Percentiles rank a stretch among this genome's conserved stretches.
phyloP scores from a whole-genome alignment of 805 yeast genomes.

The Candida sphagnicola region DNA sequence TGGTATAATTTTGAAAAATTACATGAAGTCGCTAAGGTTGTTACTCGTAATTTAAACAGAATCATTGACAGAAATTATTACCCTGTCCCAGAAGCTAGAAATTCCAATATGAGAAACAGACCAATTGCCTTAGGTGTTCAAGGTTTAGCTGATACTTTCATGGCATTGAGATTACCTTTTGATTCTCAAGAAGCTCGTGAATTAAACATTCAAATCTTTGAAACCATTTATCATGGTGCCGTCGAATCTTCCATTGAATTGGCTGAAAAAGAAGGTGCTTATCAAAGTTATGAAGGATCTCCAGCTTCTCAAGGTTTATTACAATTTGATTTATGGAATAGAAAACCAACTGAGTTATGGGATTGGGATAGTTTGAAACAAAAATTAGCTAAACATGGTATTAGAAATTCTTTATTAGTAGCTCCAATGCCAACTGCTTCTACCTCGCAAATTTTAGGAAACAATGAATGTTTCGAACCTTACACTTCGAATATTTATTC shows the following conservation, averaged over 20 bases:
- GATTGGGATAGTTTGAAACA: constrained; percentile 57
- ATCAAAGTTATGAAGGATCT: constrained; percentile 50
- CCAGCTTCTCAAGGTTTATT: constrained; percentile 57
- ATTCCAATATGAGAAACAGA: constrained; percentile 54
- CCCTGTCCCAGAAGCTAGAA: constrained; percentile 53
- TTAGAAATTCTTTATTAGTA: constrained; percentile 56
- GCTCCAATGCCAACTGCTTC: constrained; percentile 72
- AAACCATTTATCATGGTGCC: constrained; percentile 59
- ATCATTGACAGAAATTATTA: constrained; percentile 54
- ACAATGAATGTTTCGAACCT: constrained; percentile 62
- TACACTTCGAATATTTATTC: constrained; percentile 60
- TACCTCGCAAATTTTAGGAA: constrained; percentile 59
- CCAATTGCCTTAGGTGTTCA: constrained; percentile 64
- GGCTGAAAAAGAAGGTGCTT: constrained; percentile 48
- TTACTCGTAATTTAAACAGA: constrained; percentile 52
- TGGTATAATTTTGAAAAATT: constrained; percentile 56
- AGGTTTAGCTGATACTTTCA: constrained; percentile 58
- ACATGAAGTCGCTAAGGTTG: constrained; percentile 52
- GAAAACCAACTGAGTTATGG: constrained; percentile 55
- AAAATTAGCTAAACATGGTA: constrained; percentile 45
- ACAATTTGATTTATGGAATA: constrained; percentile 57
- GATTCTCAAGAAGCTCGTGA: constrained; percentile 55
- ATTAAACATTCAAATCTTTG: constrained; percentile 56
- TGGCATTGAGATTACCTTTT: constrained; percentile 53
- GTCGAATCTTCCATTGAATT: constrained; percentile 55